Evolutionary conservation across 2,329 filamentous ascomycete species (phyloP), one percentile per base, ranked within the genome.

Genomic region (Fusarium concolor): DNA sequence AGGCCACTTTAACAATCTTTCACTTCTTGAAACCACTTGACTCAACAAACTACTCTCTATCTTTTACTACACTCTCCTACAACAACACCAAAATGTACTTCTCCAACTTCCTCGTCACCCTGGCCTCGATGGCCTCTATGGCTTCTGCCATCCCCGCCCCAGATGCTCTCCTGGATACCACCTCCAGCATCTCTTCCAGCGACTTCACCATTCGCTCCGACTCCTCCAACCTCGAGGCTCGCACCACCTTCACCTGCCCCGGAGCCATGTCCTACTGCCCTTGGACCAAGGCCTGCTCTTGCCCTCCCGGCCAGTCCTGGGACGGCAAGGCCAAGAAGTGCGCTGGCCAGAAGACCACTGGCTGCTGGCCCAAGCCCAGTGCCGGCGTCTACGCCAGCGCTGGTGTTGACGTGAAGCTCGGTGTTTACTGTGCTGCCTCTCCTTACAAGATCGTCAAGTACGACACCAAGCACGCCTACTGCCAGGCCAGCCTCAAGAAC

Each of bases 261-360:
- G 57, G 53, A 14, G 61, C 63, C 68, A 79, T 80, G 78, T 63
- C 50, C 68, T 80, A 80, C 76, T 76, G 75, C 72, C 73, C 75
- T 60, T 80, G 78, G 78, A 76, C 74, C 60, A 76, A 76, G 69
- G 56, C 82, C 31, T 85, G 84, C 74, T 73, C 82, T 17, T 83
- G 83, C 60, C 63, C 78, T 15, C 77, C 80, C 15, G 82, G 81
- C 58, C 77, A 80, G 73, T 73, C 76, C 55, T 79, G 78, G 62
- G 79, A 84, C 42, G 62, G 54, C 46, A 43, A 26, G 22, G 58
- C 70, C 43, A 52, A 64, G 50, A 69, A 63, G 55, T 80, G 78
- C 61, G 41, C 62, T 24, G 78, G 78, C 45, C 52, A 53, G 18
- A 43, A 54, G 45, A 61, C 74, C 39, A 62, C 31, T 3, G 78